A percentile compares a stretch with the other conserved stretches of the same genome.
Conservation (phyloP, 2,329 filamentous ascomycete genomes). For the Cryphonectria japonica region DNA sequence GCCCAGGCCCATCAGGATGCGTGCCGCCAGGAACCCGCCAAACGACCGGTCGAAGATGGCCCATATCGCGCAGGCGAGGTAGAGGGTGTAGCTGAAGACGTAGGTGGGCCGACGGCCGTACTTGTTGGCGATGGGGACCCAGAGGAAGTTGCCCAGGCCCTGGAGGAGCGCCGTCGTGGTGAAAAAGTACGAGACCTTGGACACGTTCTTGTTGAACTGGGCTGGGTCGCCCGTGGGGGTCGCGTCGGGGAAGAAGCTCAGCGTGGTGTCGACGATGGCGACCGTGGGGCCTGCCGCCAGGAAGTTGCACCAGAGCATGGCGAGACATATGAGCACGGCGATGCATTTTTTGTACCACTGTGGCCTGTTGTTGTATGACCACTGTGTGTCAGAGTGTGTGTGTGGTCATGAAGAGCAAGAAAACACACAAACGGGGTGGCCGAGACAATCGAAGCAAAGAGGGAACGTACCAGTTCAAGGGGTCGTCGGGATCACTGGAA, state of each 20-base stretch:
- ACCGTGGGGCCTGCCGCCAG: conserved; percentile 59
- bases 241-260: conserved; percentile 49
- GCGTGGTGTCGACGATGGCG: conserved; percentile 51
- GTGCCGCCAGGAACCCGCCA: conserved; percentile 47
- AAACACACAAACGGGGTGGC: background rate
- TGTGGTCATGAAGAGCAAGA: background rate
- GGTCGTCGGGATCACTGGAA: conserved; percentile 55
- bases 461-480: conserved; percentile 52
- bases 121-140: conserved; percentile 51
- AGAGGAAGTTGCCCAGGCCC: conserved; percentile 51
- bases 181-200: conserved; percentile 56
- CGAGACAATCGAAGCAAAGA: background rate
- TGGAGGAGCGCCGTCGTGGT: conserved; percentile 54
- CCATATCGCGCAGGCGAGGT: conserved; percentile 47
- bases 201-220: conserved; percentile 41
- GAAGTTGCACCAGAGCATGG: conserved; percentile 61
- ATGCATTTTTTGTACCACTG: conserved; percentile 54
- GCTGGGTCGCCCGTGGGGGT: conserved; percentile 34
- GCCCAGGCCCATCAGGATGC: conserved; percentile 57
- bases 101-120: conserved; percentile 50
- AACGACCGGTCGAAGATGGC: conserved; percentile 48
- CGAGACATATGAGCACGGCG: conserved; percentile 52
- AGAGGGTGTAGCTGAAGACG: conserved; percentile 47
- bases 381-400: conserved; percentile 4
- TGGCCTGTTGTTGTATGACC: conserved; percentile 41